Evolutionary conservation across 2,329 filamentous ascomycete species (phyloP).

Genomic region (Chrysosporium queenslandicum): DNA sequence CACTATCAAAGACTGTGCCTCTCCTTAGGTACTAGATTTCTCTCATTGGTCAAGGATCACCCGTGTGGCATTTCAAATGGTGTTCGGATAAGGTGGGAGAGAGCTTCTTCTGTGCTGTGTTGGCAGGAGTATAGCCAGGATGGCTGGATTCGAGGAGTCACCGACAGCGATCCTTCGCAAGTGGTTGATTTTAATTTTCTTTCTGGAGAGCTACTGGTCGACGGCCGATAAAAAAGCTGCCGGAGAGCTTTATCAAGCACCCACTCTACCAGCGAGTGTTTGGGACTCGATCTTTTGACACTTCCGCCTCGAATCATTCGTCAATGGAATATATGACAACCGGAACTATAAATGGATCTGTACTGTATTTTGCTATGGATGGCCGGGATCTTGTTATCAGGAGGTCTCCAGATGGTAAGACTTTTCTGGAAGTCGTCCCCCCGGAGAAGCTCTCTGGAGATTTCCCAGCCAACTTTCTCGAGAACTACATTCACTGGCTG

Average conservation of each 20-base stretch:
- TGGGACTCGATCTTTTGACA: background rate
- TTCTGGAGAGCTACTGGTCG: conserved; percentile 4
- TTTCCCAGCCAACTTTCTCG: background rate
- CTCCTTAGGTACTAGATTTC: background rate
- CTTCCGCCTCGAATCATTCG: background rate
- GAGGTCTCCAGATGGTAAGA: background rate
- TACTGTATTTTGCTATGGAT: background rate
- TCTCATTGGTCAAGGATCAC: background rate
- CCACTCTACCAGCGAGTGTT: conserved; percentile 3
- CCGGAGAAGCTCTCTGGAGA: background rate
- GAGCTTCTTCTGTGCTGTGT: background rate
- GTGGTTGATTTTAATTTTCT: background rate
- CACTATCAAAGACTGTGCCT: background rate
- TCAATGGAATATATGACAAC: background rate
- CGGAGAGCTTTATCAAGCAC: background rate
- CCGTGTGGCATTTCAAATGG: background rate
- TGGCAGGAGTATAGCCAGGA: background rate
- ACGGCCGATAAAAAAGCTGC: conserved; percentile 3
- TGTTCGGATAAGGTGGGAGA: background rate
- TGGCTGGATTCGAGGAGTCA: background rate
- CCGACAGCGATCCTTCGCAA: background rate
- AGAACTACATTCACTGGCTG: background rate
- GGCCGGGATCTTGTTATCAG: background rate
- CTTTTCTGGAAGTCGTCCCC: background rate
- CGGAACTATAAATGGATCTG: background rate